Base-by-base conservation (phyloP, 495 filamentous ascomycete species). In the Aspergillus haitiensis region DNA sequence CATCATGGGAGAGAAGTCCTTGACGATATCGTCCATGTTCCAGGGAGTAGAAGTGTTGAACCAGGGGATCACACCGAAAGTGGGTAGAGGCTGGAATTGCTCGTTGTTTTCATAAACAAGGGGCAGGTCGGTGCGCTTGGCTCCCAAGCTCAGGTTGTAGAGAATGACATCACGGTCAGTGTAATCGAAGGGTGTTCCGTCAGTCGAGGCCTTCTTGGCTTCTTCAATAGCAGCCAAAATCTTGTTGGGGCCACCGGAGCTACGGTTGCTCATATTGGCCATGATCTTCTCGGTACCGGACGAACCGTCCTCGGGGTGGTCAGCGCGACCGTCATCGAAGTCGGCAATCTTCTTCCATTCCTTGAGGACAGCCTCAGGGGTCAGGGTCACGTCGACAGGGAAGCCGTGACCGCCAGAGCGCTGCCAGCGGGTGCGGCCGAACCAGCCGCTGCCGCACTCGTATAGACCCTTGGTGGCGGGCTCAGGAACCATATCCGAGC, bases 1-100 rank as follows among this genome's bases (percentile, higher is more conserved):
- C 93, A 98, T 97, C 95, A 97, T 98, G 62, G 93, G 93, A 6
- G 84, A 89, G 83, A 96, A 98, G 78, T 98, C 91, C 69, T 92
- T 91, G 44, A 98, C 86, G 61, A 98, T 78, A 27, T 96, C 90
- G 61, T 86, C 82, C 63, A 93, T 78, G 78, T 78, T 84, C 81
- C 87, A 98, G 54, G 95, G 91, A 52, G 83, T 79, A 60, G 86
- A 80, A 64, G 92, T 87, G 79, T 89, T 88, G 78, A 98, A 98
- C 71, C 85, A 88, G 15, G 94, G 95, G 70, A 98, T 84, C 53
- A 98, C 95, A 74, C 92, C 94, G 73, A 89, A 98, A 34, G 93
- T 96, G 42, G 94, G 94, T 42, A 98, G 82, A 52, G 88, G 87
- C 73, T 96, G 91, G 84, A 98, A 98, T 61, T 89, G 78, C 48